phyloP scores from a whole-genome alignment of 768 basidiomycete species.

The Serendipita indica region DNA sequence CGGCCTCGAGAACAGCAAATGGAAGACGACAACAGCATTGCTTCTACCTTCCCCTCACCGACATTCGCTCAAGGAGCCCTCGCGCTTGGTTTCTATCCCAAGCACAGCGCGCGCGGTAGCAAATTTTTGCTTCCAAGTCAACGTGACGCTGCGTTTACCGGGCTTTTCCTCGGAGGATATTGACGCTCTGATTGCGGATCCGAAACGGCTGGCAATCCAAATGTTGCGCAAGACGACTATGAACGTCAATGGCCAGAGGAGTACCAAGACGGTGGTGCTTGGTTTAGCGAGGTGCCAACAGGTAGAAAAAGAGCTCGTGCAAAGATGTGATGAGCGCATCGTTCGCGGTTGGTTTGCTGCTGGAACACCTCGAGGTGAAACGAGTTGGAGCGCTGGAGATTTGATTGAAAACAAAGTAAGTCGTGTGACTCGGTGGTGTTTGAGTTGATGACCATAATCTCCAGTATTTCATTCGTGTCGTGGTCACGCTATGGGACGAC shows the following conservation, averaged over 20 bases:
- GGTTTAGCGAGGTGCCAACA: background rate
- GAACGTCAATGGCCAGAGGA: background rate
- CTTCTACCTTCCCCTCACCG: background rate
- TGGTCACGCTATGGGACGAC: background rate
- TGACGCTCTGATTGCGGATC: background rate
- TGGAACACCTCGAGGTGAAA: background rate
- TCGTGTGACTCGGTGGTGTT: background rate
- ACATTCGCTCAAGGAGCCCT: background rate
- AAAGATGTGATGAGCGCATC: background rate
- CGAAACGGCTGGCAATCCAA: background rate
- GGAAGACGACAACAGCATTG: background rate
- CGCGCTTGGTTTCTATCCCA: background rate
- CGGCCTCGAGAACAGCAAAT: background rate
- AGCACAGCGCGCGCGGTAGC: background rate
- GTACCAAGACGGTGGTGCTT: background rate
- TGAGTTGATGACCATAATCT: background rate
- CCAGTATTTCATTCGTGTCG: slow-evolving; percentile 2
- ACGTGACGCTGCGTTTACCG: background rate
- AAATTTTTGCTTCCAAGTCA: background rate
- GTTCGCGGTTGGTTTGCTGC: background rate
- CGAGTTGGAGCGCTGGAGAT: background rate
- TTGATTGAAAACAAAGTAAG: background rate
- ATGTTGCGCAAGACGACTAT: background rate
- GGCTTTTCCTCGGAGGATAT: background rate
- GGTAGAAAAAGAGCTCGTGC: background rate